Evolutionary conservation across 2,329 filamentous ascomycete species (phyloP).

Genomic region (Epichloe brachyelytri): DNA sequence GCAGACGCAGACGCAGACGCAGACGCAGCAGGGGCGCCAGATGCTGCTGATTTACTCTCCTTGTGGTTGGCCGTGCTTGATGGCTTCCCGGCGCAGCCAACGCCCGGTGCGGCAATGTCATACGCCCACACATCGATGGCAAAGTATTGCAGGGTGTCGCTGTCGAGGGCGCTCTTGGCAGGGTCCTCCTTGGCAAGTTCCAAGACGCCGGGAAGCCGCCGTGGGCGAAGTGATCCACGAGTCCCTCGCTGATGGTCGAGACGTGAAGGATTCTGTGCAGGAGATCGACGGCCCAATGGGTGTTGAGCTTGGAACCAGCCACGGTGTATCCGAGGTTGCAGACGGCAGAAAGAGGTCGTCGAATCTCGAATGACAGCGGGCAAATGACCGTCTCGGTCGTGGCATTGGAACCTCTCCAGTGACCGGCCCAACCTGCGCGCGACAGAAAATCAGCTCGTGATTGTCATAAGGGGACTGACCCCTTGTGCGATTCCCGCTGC

Average conservation of each 20-base stretch:
- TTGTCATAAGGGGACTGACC: too few species aligned
- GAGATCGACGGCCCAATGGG: conserved; percentile 54
- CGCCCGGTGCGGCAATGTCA: conserved; percentile 35
- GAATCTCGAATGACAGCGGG: conserved; percentile 19
- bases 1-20: too few species aligned
- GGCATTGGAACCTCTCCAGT: too few species aligned
- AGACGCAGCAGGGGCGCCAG: too few species aligned
- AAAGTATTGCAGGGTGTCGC: conserved; percentile 53
- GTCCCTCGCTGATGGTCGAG: conserved; percentile 44
- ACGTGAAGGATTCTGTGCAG: conserved; percentile 55
- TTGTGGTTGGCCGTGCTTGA: too few species aligned
- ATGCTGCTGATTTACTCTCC: too few species aligned
- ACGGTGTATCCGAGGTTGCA: conserved; percentile 53
- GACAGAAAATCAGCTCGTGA: too few species aligned
- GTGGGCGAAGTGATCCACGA: conserved; percentile 14
- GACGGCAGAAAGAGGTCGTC: conserved; percentile 43
- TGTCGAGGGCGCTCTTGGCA: conserved; percentile 40
- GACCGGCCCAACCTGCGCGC: too few species aligned
- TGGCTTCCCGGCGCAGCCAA: too few species aligned
- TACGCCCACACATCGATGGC: conserved; percentile 54
- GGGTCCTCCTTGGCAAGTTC: conserved; percentile 36
- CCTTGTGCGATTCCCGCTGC: too few species aligned
- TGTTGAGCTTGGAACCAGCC: conserved; percentile 39
- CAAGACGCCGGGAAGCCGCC: conserved; percentile 43
- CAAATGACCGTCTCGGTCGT: too few species aligned